Evolutionary conservation across 139 green algal species (phyloP), one percentile per base, ranked within the genome.

Genomic region (Axilococcus clingmanii): DNA sequence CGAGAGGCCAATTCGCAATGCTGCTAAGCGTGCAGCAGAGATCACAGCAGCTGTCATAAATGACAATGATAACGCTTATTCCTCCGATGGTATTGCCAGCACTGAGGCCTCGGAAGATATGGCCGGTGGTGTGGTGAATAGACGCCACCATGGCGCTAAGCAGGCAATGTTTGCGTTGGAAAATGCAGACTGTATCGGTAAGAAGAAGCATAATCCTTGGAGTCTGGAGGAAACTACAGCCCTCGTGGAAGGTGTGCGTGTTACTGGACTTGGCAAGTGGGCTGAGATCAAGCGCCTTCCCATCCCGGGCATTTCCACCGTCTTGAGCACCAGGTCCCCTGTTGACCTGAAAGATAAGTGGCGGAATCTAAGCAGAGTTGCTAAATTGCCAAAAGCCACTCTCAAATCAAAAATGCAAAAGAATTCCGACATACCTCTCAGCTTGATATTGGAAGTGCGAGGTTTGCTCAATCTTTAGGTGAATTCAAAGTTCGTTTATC

Each of bases 131-230:
- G 19, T 48, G 7, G 42, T 24, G 17, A 22, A 41, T 25, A 22
- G 47, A 41, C 15, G 24, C 12, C 12, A 9, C 25, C 15, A 45
- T 15, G 12, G 19, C 37, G 0, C 49, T 14, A 7, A 33, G 25
- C 49, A 48, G 19, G 6, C 24, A 16, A 31, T 12, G 25, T 0
- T 47, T 15, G 9, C 41, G 9, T 11, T 17, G 9, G 24, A 11
- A 33, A 19, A 12, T 29, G 12, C 40, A 29, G 29, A 40, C 17
- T 16, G 24, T 38, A 22, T 5, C 17, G 54, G 53, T 32, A 62
- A 76, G 49, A 82, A 82, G 59, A 76, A 77, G 24, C 74, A 82
- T 57, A 79, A 82, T 57, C 74, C 74, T 24, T 82, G 74, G 74
- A 67, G 22, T 24, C 37, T 80, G 34, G 61, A 72, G 15, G 83